Evolutionary conservation across 2,329 filamentous ascomycete species (phyloP), one percentile per base, ranked within the genome.

Genomic region (Ceratocystis smalleyi): DNA sequence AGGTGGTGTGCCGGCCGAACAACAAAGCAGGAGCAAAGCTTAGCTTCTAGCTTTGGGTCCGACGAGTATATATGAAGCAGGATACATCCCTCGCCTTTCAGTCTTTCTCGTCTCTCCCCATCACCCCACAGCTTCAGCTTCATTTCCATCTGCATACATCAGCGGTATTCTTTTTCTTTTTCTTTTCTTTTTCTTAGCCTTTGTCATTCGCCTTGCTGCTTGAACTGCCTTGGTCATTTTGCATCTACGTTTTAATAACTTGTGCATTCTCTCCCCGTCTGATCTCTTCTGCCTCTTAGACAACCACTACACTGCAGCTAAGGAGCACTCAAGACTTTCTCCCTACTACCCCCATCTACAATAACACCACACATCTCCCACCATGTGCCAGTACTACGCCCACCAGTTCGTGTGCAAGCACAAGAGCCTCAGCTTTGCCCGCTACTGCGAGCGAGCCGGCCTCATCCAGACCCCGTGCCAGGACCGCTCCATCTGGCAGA

Each of bases 381-480:
- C 40, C 12, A 75, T 75, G 74, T 75, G 73, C 67, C 70, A 72
- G 61, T 75, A 75, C 69, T 75, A 75, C 70, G 73, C 73, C 66
- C 73, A 74, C 68, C 69, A 69, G 45, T 74, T 73, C 68, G 66
- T 68, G 60, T 75, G 73, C 71, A 72, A 72, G 64, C 73, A 75
- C 69, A 67, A 70, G 61, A 68, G 69, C 43, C 71, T 71, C 67
- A 71, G 69, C 62, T 74, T 75, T 57, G 74, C 73, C 61, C 69
- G 71, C 68, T 73, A 72, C 69, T 75, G 73, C 69, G 68, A 68
- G 24, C 69, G 72, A 1, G 73, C 74, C 59, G 70, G 68, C 66
- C 69, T 74, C 61, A 73, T 74, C 60, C 74, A 75, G 68, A 75
- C 71, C 43, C 71, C 72, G 5, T 75, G 74, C 68, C 65, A 65